A percentile compares a stretch with the other conserved stretches of the same genome.
These are phyloP conservation scores for Maudiozyma turicensis DNA, from an alignment of 805 yeast genomes.

Conservation along the genomic window DNA sequence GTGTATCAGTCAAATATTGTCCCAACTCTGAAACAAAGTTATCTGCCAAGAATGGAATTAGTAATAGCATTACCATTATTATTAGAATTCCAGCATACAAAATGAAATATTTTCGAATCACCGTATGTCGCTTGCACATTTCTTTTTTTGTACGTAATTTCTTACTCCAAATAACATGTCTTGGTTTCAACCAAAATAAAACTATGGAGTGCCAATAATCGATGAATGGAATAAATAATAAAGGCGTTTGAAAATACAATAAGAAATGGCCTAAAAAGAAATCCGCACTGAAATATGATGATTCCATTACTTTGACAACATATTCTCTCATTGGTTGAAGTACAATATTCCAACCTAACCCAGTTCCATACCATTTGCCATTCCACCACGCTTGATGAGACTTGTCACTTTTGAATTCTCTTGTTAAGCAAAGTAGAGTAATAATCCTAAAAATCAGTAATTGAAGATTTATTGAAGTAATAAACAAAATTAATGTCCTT, in stretches of 20 bases:
- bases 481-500: conserved; percentile 50
- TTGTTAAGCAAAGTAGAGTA: conserved; percentile 42
- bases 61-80: conserved; percentile 33
- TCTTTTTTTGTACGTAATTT: conserved; percentile 33
- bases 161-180: conserved; percentile 27
- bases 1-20: conserved; percentile 14
- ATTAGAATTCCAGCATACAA: conserved; percentile 36
- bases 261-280: conserved; percentile 49
- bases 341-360: conserved; percentile 50
- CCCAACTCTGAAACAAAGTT: conserved; percentile 22
- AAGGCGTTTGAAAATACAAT: conserved; percentile 48
- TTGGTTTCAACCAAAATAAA: conserved; percentile 59
- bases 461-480: conserved; percentile 47
- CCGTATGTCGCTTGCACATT: conserved; percentile 32
- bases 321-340: conserved; percentile 60
- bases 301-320: conserved; percentile 52
- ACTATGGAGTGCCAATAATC: conserved; percentile 59
- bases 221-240: conserved; percentile 52
- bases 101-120: conserved; percentile 37
- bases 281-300: conserved; percentile 61
- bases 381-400: conserved; percentile 73
- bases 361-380: conserved; percentile 57
- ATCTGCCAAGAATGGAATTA: conserved; percentile 39
- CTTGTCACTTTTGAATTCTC: conserved; percentile 52
- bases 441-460: conserved; percentile 44